These are phyloP conservation scores for Fusarium buharicum DNA, from an alignment of 2,329 filamentous ascomycete species.

Conservation along the genomic window DNA sequence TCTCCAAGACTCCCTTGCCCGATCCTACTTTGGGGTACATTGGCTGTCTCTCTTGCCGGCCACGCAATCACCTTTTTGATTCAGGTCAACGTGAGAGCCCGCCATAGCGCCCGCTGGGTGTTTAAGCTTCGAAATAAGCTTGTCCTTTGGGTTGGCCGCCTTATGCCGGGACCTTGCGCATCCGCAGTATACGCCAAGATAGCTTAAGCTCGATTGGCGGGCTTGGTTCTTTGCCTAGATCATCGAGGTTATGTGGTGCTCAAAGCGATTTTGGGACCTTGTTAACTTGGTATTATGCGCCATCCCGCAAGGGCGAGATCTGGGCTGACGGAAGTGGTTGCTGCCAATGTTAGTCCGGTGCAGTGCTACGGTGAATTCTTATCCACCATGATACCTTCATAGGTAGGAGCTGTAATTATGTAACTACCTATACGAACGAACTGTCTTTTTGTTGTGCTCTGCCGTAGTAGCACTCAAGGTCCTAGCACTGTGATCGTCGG, in stretches of 20 bases:
- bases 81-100: conserved; percentile 2
- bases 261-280: conserved; percentile 2
- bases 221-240: background rate
- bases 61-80: conserved; percentile 10
- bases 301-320: conserved; percentile 1
- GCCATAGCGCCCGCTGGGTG: conserved; percentile 5
- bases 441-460: background rate
- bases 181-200: conserved; percentile 19
- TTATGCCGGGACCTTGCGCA: conserved; percentile 21
- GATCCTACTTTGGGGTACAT: background rate
- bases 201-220: conserved; percentile 6
- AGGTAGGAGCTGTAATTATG: background rate
- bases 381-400: background rate
- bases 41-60: background rate
- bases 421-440: background rate
- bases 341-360: conserved; percentile 1
- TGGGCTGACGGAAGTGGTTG: conserved; percentile 25
- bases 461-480: background rate
- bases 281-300: background rate
- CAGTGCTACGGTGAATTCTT: background rate
- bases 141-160: conserved; percentile 30
- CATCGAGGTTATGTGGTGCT: background rate
- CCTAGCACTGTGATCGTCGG: conserved; percentile 22
- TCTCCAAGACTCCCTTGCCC: conserved; percentile 12
- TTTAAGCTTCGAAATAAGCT: conserved; percentile 45